Evolutionary conservation across 2,329 filamentous ascomycete genomes (phyloP).

Genomic region (Colletotrichum magnum): DNA sequence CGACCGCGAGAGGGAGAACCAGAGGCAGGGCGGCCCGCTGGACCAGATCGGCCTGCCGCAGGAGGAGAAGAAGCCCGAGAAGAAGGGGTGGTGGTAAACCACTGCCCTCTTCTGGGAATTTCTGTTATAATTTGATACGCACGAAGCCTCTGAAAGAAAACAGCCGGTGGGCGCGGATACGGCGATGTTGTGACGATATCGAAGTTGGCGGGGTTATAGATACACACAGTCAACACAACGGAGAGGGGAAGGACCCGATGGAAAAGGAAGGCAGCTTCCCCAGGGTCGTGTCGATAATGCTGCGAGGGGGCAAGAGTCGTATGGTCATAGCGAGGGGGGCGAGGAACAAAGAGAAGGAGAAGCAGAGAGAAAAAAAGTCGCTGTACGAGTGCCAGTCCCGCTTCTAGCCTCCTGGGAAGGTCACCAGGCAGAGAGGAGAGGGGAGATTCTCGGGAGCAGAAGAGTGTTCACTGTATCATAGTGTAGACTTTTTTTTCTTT

Average conservation of each 20-base stretch:
- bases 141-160: not conserved
- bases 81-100: constrained; percentile 63
- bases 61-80: constrained; percentile 48
- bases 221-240: not conserved
- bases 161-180: not conserved
- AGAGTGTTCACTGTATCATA: constrained; percentile 55
- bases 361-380: not conserved
- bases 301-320: not conserved
- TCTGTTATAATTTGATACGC: constrained; percentile 34
- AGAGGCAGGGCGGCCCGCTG: constrained; percentile 64
- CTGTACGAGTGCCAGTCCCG: constrained; percentile 5
- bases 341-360: not conserved
- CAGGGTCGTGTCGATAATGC: constrained; percentile 4
- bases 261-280: not conserved
- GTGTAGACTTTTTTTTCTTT: constrained; percentile 50
- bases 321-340: not conserved
- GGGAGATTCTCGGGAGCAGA: not conserved
- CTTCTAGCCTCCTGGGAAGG: not conserved
- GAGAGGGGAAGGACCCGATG: not conserved
- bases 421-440: not conserved
- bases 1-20: constrained; percentile 65
- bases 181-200: constrained; percentile 31
- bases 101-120: not conserved
- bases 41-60: constrained; percentile 62
- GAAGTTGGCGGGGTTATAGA: not conserved